These are phyloP conservation scores for Dorcoceras hygrometricum DNA, from an alignment of 257 asterid species.

Conservation along the genomic window DNA sequence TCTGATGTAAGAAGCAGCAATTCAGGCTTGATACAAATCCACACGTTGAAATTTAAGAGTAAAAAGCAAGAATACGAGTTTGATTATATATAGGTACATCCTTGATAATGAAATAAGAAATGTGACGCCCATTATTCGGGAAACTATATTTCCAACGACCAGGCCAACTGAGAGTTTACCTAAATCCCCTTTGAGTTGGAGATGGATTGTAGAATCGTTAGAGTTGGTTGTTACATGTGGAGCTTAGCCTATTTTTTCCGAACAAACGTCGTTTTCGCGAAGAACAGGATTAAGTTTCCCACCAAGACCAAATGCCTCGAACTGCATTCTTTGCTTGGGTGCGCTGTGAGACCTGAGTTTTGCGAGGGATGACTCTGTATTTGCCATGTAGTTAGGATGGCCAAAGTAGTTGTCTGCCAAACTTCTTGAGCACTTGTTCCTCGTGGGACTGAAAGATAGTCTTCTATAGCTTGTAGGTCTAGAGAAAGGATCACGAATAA, in stretches of 20 bases:
- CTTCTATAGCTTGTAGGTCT: background rate
- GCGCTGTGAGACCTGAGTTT: slow-evolving; percentile 22
- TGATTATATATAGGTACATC: too few relatives aligned
- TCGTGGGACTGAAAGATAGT: slow-evolving; percentile 8
- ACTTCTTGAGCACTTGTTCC: slow-evolving; percentile 6
- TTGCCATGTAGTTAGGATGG: slow-evolving; percentile 12
- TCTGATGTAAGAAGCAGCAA: too few relatives aligned
- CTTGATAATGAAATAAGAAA: too few relatives aligned
- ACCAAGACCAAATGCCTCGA: slow-evolving; percentile 24
- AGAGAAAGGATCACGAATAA: slow-evolving; percentile 50
- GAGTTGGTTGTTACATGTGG: background rate
- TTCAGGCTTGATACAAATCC: too few relatives aligned
- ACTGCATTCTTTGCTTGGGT: slow-evolving; percentile 35
- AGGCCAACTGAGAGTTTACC: too few relatives aligned
- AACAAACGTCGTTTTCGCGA: slow-evolving; percentile 35
- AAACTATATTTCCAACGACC: too few relatives aligned
- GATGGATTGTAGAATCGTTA: background rate
- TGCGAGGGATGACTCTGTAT: slow-evolving; percentile 15
- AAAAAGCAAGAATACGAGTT: too few relatives aligned
- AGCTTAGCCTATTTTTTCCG: slow-evolving; percentile 27
- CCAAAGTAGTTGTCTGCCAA: background rate
- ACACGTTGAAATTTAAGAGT: too few relatives aligned
- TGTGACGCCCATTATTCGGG: too few relatives aligned
- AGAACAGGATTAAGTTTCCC: background rate
- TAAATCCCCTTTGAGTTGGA: background rate